Evolutionary conservation across 495 filamentous ascomycete genomes (phyloP), one percentile per base, ranked within the genome.

Genomic region (Bryoglossum gracile): DNA sequence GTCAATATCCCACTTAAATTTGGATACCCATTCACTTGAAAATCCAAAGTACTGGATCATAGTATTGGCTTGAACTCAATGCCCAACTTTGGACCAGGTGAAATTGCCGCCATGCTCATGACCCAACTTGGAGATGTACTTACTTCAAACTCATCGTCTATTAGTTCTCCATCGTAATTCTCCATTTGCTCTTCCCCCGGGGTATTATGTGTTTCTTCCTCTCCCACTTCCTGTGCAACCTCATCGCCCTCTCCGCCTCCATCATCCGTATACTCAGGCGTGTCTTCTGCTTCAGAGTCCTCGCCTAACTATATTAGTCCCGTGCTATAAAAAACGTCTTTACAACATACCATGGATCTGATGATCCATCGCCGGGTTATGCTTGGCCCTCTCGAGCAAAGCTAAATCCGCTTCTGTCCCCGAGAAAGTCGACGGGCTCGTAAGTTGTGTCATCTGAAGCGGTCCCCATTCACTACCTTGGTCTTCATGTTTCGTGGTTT

Each of bases 351-450:
- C 44, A 38, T 37, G 17, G 8, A 47, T 34, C 38, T 47, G 44
- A 37, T 37, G 30, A 16, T 39, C 8, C 19, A 50, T 25, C 3
- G 22, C 34, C 45, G 34, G 19, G 1, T 46, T 19, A 18, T 40
- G 17, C 14, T 22, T 18, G 1, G 37, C 14, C 2, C 33, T 46
- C 22, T 55, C 43, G 10, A 52, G 48, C 10, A 55, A 28, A 11
- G 54, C 21, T 17, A 55, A 10, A 46, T 58, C 51, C 24, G 32
- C 43, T 32, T 21, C 26, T 4, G 37, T 51, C n/a, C 47, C 51
- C n/a, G 35, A 51, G 25, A 58, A 58, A 1, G 26, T 47, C 9
- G 54, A 39, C 14, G 55, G 55, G 8, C 28, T 25, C 26, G 39
- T 33, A 16, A 45, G 35, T 22, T 40, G 21, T n/a, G 46, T 45